Percentiles rank a stretch among this genome's conserved stretches.
Conservation (phyloP, 2,329 filamentous ascomycete genomes). For the Venturia pyrina region DNA sequence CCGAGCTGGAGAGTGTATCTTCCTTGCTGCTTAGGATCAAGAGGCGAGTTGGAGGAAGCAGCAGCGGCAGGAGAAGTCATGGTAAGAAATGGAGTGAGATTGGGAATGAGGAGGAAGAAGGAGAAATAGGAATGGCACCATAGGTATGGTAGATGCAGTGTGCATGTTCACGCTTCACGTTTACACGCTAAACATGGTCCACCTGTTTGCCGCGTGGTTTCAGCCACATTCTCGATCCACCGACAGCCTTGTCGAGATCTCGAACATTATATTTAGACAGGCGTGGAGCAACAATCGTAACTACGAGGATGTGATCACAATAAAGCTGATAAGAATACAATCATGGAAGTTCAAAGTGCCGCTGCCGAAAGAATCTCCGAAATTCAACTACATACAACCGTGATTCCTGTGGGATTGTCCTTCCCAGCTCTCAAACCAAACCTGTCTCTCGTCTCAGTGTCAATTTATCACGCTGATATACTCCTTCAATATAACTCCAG, state of each 20-base stretch:
- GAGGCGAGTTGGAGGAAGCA: slow-evolving; percentile 16
- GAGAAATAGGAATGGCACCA: background rate
- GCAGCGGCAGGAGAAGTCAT: slow-evolving; percentile 30
- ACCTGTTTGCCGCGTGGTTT: too few relatives aligned
- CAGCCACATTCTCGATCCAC: background rate
- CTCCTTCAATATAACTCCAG: background rate
- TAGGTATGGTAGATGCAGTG: background rate
- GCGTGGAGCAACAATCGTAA: too few relatives aligned
- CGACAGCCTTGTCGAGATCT: background rate
- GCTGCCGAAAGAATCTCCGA: too few relatives aligned
- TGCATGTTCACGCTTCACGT: background rate
- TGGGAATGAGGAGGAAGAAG: background rate
- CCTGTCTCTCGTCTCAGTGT: too few relatives aligned
- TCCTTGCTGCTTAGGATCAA: slow-evolving; percentile 30
- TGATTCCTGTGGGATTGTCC: too few relatives aligned
- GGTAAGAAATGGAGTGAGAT: background rate
- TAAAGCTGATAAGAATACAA: background rate
- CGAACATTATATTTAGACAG: too few relatives aligned
- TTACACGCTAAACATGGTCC: background rate
- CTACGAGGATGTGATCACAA: too few relatives aligned
- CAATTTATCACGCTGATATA: background rate
- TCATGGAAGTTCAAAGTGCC: too few relatives aligned
- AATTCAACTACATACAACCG: too few relatives aligned
- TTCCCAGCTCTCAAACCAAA: too few relatives aligned
- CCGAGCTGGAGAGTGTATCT: slow-evolving; percentile 28